phyloP scores from a whole-genome alignment of 495 filamentous ascomycete species.

The Penicillium malachiteum region DNA sequence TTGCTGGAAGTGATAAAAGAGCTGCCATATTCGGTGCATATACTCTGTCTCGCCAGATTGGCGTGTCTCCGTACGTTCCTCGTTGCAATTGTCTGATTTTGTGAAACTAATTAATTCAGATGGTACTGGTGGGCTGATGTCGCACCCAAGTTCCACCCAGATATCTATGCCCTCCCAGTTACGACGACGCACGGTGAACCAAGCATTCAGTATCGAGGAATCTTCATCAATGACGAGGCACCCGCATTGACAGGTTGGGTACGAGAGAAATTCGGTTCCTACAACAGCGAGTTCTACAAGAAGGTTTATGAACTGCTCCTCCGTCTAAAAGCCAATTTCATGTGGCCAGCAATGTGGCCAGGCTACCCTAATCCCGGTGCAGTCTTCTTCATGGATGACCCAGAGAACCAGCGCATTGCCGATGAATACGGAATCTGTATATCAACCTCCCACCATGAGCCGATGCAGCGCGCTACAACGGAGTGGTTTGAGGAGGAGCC shows the following conservation, averaged over 20 bases:
- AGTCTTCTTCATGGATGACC: conserved; percentile 71
- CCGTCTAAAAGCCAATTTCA: conserved; percentile 67
- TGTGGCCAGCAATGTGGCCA: conserved; percentile 72
- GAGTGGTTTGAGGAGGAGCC: conserved; percentile 54
- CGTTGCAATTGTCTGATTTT: not conserved
- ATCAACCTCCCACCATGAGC: conserved; percentile 71
- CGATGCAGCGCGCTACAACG: conserved; percentile 69
- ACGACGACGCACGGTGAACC: conserved; percentile 60
- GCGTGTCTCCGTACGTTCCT: conserved; percentile 57
- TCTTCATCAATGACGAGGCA: conserved; percentile 79
- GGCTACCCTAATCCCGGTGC: conserved; percentile 36
- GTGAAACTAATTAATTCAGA: conserved; percentile 6
- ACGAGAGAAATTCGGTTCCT: conserved; percentile 55
- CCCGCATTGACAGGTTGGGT: conserved; percentile 72
- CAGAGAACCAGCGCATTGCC: conserved; percentile 62
- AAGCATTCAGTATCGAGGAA: conserved; percentile 70
- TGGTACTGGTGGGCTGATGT: conserved; percentile 80
- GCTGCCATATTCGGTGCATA: conserved; percentile 74
- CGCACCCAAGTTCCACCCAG: conserved; percentile 49
- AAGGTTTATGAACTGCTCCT: conserved; percentile 72
- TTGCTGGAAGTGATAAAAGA: conserved; percentile 66
- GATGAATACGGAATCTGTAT: conserved; percentile 73
- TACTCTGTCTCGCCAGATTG: conserved; percentile 72
- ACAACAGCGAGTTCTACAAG: conserved; percentile 62
- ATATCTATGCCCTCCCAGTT: conserved; percentile 54